Conservation (phyloP, 306 rosid species). For the Inga laurina region DNA sequence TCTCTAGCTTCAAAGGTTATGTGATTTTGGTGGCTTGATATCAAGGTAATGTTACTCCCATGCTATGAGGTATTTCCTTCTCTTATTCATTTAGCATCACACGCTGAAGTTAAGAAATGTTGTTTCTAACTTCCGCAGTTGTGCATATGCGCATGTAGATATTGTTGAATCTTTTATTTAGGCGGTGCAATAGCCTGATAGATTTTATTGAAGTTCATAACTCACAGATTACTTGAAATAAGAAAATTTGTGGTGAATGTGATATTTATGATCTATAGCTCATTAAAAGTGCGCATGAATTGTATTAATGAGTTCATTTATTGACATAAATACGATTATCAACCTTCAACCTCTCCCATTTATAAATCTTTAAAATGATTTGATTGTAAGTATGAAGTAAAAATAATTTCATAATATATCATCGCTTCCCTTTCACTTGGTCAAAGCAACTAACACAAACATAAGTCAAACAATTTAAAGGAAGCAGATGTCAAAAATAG, state of each 20-base stretch:
- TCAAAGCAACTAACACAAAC: background rate
- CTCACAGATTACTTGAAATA: background rate
- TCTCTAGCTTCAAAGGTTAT: background rate
- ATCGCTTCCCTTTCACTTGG: background rate
- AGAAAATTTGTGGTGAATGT: background rate
- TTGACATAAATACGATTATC: background rate
- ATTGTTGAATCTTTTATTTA: background rate
- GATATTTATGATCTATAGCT: background rate
- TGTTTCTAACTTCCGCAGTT: background rate
- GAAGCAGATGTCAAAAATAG: background rate
- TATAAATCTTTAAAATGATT: background rate
- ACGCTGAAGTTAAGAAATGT: background rate
- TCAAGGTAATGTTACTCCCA: background rate
- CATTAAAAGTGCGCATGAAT: background rate
- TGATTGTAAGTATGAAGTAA: background rate
- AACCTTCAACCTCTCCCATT: background rate
- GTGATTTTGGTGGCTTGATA: background rate
- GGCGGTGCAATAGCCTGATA: background rate
- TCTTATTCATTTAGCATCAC: background rate
- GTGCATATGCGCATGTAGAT: background rate
- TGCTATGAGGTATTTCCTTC: background rate
- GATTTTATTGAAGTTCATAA: background rate
- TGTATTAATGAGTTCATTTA: background rate
- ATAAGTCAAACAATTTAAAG: background rate
- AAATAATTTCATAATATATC: background rate